These are phyloP conservation scores for Vigna trinervia DNA, from an alignment of 306 rosid species.

Conservation along the genomic window DNA sequence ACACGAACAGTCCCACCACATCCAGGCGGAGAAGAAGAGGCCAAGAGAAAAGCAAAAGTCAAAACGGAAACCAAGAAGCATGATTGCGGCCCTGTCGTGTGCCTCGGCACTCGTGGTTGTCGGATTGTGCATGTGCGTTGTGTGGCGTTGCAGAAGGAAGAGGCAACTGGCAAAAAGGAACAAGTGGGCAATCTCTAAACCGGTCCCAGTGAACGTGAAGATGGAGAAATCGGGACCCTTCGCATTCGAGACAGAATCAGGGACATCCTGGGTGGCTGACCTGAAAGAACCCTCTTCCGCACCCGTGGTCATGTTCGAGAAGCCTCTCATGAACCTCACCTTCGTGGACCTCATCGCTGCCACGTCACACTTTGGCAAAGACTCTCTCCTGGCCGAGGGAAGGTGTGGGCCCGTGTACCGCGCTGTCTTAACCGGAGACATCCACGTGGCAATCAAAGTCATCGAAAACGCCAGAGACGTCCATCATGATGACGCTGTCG, in stretches of 20 bases:
- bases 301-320: conserved; percentile 89
- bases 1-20: conserved; percentile 18
- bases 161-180: conserved; percentile 51
- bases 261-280: conserved; percentile 90
- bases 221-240: conserved; percentile 92
- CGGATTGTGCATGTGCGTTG: conserved; percentile 28
- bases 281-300: conserved; percentile 85
- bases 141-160: conserved; percentile 55
- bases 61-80: conserved; percentile 29
- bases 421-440: conserved; percentile 82
- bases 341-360: conserved; percentile 88
- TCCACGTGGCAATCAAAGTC: conserved; percentile 96
- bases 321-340: conserved; percentile 81
- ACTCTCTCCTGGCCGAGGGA: conserved; percentile 87
- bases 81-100: conserved; percentile 43
- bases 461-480: conserved; percentile 76
- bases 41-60: conserved; percentile 32
- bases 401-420: conserved; percentile 95
- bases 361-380: conserved; percentile 96
- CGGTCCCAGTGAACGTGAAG: conserved; percentile 59
- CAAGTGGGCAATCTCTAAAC: conserved; percentile 96
- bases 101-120: conserved; percentile 47
- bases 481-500: conserved; percentile 61
- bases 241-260: conserved; percentile 88
- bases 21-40: neutral